phyloP scores from a whole-genome alignment of 225 moss, liverwort and hornwort species.

The Pseudoscleropodium purum region DNA sequence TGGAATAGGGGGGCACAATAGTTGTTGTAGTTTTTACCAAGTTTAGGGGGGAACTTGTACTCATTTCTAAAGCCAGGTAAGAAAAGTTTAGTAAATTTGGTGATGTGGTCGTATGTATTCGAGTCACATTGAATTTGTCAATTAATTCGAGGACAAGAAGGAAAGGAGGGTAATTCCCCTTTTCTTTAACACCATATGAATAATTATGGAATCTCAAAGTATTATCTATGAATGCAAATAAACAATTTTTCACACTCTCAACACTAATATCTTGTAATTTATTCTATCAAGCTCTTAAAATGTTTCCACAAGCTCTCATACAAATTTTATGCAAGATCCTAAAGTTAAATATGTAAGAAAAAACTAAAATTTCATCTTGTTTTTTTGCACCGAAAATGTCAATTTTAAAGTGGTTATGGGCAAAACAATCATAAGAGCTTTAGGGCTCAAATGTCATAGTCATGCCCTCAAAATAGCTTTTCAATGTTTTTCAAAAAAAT shows the following conservation, averaged over 20 bases:
- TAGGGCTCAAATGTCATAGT: not conserved
- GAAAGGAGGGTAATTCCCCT: not conserved
- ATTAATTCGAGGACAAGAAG: not conserved
- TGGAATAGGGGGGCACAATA: not conserved
- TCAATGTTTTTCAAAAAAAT: not conserved
- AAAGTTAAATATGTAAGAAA: not conserved
- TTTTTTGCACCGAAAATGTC: no score
- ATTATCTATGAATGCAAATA: not conserved
- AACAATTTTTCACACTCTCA: rapidly evolving
- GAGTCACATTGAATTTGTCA: not conserved
- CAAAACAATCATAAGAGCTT: not conserved
- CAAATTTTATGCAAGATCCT: not conserved
- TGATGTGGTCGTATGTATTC: not conserved
- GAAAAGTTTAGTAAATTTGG: not conserved
- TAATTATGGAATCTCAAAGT: not conserved
- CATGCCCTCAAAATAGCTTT: not conserved
- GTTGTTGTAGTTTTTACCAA: not conserved
- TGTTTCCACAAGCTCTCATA: not conserved
- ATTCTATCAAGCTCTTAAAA: not conserved
- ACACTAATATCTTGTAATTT: not conserved
- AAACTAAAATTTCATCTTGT: no score
- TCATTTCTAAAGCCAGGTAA: rapidly evolving
- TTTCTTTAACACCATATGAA: not conserved
- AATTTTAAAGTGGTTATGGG: not conserved
- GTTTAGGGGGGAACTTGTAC: no score